phyloP scores from a whole-genome alignment of 495 filamentous ascomycete genomes.

The Neurospora sp. region DNA sequence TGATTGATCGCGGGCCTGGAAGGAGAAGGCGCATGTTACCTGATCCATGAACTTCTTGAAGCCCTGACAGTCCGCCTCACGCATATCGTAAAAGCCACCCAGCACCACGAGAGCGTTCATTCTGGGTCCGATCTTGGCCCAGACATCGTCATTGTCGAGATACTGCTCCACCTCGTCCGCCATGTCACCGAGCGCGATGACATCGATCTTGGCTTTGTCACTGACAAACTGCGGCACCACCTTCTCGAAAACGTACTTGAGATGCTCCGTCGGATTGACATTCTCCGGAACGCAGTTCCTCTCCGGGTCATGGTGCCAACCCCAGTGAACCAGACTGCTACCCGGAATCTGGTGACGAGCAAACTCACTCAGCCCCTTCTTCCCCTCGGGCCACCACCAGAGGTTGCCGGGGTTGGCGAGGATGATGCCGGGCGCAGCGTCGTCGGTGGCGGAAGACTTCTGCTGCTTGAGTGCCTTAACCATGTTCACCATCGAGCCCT shows the following conservation, averaged over 20 bases:
- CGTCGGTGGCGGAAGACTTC: constrained; percentile 17
- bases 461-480: constrained; percentile 39
- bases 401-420: constrained; percentile 65
- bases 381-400: constrained; percentile 51
- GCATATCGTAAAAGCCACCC: constrained; percentile 23
- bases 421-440: constrained; percentile 40
- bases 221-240: constrained; percentile 40
- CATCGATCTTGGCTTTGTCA: constrained; percentile 43
- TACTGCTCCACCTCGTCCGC: constrained; percentile 43
- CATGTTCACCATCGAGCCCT: constrained; percentile 55
- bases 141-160: constrained; percentile 38
- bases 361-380: constrained; percentile 41
- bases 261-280: constrained; percentile 40
- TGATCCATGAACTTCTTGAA: constrained; percentile 37
- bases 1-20: background rate
- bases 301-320: constrained; percentile 22
- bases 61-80: constrained; percentile 22
- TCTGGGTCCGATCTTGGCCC: constrained; percentile 32
- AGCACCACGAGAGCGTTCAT: constrained; percentile 32
- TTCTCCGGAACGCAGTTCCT: constrained; percentile 52
- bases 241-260: constrained; percentile 51
- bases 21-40: constrained; percentile 21
- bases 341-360: constrained; percentile 46
- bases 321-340: constrained; percentile 42
- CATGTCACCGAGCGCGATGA: constrained; percentile 54